phyloP scores from a whole-genome alignment of 345 rosid species.

The Bruguiera gymnorhiza region DNA sequence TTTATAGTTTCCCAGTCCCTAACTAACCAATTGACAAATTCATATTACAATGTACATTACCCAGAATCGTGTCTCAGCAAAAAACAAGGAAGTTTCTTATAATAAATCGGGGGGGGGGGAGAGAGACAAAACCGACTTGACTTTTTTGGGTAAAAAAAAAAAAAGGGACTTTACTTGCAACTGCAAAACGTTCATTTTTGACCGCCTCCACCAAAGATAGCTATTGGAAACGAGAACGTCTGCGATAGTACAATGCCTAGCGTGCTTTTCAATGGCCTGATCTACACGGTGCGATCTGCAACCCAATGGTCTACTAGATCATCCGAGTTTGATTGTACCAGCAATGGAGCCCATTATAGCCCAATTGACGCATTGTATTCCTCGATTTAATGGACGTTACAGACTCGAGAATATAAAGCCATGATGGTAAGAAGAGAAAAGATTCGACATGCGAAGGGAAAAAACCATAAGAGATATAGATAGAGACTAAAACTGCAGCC shows the following conservation, averaged over 20 bases:
- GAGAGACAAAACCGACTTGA: no score
- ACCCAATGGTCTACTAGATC: constrained; percentile 23
- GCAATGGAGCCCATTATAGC: constrained; percentile 30
- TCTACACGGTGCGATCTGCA: constrained; percentile 19
- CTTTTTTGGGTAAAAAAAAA: background rate
- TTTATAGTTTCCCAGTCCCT: constrained; percentile 22
- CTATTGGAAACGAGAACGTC: constrained; percentile 28
- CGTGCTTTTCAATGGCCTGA: constrained; percentile 28
- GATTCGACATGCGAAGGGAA: no score
- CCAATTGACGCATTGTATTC: constrained; percentile 29
- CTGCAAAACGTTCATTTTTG: constrained; percentile 28
- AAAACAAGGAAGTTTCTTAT: no score
- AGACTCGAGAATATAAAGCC: background rate
- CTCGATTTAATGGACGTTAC: background rate
- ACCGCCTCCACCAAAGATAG: constrained; percentile 33
- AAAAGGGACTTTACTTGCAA: no score
- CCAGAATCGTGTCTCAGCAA: no score
- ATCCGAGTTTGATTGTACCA: constrained; percentile 30
- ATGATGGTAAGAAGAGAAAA: background rate
- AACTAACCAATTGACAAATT: constrained; percentile 2
- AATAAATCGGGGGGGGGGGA: no score
- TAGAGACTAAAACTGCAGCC: background rate
- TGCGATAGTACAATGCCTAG: constrained; percentile 25
- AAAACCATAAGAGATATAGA: no score
- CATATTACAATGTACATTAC: background rate